Evolutionary conservation across 805 yeast species (phyloP).

Genomic region (Candida khao-thaluensis): DNA sequence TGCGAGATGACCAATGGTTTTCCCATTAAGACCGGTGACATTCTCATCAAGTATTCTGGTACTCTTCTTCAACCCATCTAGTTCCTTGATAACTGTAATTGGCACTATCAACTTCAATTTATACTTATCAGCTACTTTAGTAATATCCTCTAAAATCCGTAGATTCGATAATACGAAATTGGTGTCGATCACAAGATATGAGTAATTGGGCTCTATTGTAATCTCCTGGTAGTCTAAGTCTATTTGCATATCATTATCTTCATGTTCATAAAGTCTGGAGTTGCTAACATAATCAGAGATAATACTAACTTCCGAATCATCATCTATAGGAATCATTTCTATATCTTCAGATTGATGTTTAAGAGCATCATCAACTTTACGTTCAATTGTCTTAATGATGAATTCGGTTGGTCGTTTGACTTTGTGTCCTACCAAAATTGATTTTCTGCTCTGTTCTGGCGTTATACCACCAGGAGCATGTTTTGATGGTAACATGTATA

Average conservation of each 20-base stretch:
- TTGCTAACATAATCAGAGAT: constrained; percentile 38
- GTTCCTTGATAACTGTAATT: constrained; percentile 62
- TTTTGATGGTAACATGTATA: constrained; percentile 31
- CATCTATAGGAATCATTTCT: constrained; percentile 50
- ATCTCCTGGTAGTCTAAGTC: constrained; percentile 20
- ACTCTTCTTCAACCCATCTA: constrained; percentile 76
- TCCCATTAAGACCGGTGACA: constrained; percentile 18
- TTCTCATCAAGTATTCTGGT: constrained; percentile 13
- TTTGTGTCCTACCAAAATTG: constrained; percentile 25
- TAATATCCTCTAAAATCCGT: constrained; percentile 52
- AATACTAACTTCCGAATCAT: constrained; percentile 40
- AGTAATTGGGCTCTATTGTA: constrained; percentile 21
- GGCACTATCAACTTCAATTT: constrained; percentile 66
- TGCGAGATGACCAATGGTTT: constrained; percentile 56
- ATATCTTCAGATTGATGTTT: constrained; percentile 32
- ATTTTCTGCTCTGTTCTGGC: constrained; percentile 20
- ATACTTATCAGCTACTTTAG: constrained; percentile 37
- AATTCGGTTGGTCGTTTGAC: constrained; percentile 22
- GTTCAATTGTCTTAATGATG: constrained; percentile 24
- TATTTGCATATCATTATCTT: constrained; percentile 8
- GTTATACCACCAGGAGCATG: constrained; percentile 37
- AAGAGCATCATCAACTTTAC: constrained; percentile 23
- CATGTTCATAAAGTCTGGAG: constrained; percentile 16
- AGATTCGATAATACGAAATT: constrained; percentile 77
- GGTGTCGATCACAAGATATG: constrained; percentile 72